Percentiles rank a stretch among this genome's conserved stretches.
These are phyloP conservation scores for Boechera stricta DNA, from an alignment of 345 rosid species.

Conservation along the genomic window DNA sequence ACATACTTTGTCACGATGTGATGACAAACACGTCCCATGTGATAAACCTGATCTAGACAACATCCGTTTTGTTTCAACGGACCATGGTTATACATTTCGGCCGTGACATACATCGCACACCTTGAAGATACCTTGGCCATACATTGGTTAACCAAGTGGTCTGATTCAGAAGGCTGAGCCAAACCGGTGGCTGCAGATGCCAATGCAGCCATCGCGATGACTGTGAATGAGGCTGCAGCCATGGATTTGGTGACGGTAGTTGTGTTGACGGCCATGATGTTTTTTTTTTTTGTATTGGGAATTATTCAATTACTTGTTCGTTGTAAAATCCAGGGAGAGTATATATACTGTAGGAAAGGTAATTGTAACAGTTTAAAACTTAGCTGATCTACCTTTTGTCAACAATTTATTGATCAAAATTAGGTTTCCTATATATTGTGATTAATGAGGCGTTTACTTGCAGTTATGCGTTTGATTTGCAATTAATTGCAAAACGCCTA, in stretches of 20 bases:
- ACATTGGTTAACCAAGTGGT: slow-evolving; percentile 18
- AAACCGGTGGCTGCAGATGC: slow-evolving; percentile 21
- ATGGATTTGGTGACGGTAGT: slow-evolving; percentile 2
- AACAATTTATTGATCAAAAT: background rate
- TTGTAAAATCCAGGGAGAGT: background rate
- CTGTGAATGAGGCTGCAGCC: slow-evolving; percentile 15
- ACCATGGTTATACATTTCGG: slow-evolving; percentile 28
- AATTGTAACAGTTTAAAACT: background rate
- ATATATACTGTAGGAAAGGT: background rate
- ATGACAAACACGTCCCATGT: slow-evolving; percentile 38
- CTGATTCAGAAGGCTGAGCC: slow-evolving; percentile 29
- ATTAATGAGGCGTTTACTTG: slow-evolving; percentile 20
- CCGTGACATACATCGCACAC: slow-evolving; percentile 40
- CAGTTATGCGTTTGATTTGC: background rate
- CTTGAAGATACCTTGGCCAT: slow-evolving; percentile 35
- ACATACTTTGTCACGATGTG: slow-evolving; percentile 25
- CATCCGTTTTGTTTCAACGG: slow-evolving; percentile 36
- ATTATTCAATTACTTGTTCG: background rate
- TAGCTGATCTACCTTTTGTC: background rate
- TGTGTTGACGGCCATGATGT: slow-evolving; percentile 14
- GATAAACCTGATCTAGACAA: slow-evolving; percentile 31
- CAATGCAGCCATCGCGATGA: background rate
- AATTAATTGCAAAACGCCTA: background rate
- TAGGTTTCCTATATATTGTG: background rate
- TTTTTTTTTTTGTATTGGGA: background rate